Evolutionary conservation across 495 filamentous ascomycete species (phyloP), one percentile per base, ranked within the genome.

Genomic region (Hypoxylon perforatum): DNA sequence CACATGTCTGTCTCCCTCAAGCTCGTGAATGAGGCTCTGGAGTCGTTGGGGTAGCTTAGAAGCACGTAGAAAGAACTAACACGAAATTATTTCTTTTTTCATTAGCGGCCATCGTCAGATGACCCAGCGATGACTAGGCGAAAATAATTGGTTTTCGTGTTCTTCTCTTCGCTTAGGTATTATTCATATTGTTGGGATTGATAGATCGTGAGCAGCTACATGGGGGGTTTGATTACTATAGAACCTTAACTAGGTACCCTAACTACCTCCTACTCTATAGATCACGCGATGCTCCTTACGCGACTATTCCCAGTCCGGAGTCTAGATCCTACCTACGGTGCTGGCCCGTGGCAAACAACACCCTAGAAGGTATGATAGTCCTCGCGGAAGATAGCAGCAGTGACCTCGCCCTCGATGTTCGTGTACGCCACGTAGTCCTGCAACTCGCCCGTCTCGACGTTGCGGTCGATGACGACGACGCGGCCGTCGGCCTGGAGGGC

Each of bases 381-480:
- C 74, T 91, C 86, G 54, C 82, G 81, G 81, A 88, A 91, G 58
- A 90, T 79, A 15, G 87, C 84, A 70, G 83, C 82, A 47, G 83
- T 89, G 53, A 89, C 74, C 50, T 79, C 69, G 19, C 86, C 87
- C 53, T 81, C 63, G 22, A 84, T 64, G 38, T 82, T 78, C 7
- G 84, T 71, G 57, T 76, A 65, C 11, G 81, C 86, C 1, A 84
- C 70, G 55, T 78, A 75, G 50, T 85, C 81, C 21, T 81, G 83
- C 54, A 92, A 71, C 45, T 79, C 61, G 0, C 90, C 90, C 0
- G 83, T 87, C 38, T 66, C 61, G 2, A 75, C 74, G 74, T 91
- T 83, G 11, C 89, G 76, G 71, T 79, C 69, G 51, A 91, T 81
- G 70, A 92, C 73, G 10, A 82, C 88, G 5, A 91, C 85, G 42